phyloP scores from a whole-genome alignment of 2,329 filamentous ascomycete species.

The Elsinoe arachidis region DNA sequence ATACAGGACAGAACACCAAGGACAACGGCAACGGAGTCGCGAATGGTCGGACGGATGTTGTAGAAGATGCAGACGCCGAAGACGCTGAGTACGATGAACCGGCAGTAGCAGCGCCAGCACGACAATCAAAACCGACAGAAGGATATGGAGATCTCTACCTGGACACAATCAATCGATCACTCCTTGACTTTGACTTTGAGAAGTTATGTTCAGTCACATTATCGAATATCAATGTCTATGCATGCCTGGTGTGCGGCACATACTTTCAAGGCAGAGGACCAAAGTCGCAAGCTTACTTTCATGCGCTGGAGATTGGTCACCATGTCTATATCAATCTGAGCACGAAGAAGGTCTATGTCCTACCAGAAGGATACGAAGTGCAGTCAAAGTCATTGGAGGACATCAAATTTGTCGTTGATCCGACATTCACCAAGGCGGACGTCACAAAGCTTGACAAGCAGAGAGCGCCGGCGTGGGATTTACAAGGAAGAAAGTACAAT shows the following conservation, averaged over 20 bases:
- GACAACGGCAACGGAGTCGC: slow-evolving; percentile 22
- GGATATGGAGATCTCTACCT: slow-evolving; percentile 95
- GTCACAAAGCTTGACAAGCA: slow-evolving; percentile 69
- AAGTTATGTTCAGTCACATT: slow-evolving; percentile 94
- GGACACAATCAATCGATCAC: slow-evolving; percentile 86
- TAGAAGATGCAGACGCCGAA: slow-evolving; percentile 30
- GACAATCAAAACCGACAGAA: slow-evolving; percentile 70
- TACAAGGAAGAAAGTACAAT: slow-evolving; percentile 75
- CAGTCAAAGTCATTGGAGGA: slow-evolving; percentile 90
- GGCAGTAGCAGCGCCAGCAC: slow-evolving; percentile 41
- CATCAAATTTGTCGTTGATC: slow-evolving; percentile 96
- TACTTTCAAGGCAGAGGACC: slow-evolving; percentile 92
- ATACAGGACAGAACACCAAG: slow-evolving; percentile 10
- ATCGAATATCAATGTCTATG: slow-evolving; percentile 98
- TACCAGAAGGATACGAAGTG: slow-evolving; percentile 96
- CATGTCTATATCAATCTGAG: slow-evolving; percentile 99
- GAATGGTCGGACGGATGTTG: slow-evolving; percentile 29
- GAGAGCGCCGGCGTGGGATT: slow-evolving; percentile 59
- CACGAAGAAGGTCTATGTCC: slow-evolving; percentile 79
- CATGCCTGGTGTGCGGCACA: slow-evolving; percentile 92
- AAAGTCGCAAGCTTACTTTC: slow-evolving; percentile 95
- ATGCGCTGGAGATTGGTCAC: slow-evolving; percentile 87
- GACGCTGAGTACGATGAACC: slow-evolving; percentile 24
- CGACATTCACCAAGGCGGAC: slow-evolving; percentile 70
- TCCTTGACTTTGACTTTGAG: slow-evolving; percentile 97